Conservation (phyloP, 2,329 filamentous ascomycete species). For the Colletotrichum ledebouriae region DNA sequence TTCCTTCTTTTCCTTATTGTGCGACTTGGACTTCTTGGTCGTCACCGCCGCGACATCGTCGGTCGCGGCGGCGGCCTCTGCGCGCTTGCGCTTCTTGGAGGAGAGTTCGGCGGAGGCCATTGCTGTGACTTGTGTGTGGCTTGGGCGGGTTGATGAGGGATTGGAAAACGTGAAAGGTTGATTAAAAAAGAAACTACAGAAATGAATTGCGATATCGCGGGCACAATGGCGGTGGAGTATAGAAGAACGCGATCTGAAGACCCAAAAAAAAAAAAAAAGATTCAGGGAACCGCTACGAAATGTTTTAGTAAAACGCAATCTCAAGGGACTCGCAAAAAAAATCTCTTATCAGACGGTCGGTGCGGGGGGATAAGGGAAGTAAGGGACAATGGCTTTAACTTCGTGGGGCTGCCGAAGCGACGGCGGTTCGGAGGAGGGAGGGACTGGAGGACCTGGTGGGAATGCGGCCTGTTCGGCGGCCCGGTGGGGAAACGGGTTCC, state of each 20-base stretch:
- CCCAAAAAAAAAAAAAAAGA: no score
- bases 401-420: constrained; percentile 1
- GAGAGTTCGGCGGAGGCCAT: constrained; percentile 40
- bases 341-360: constrained; percentile 31
- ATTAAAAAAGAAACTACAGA: no score
- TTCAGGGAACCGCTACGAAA: neutral
- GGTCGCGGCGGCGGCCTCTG: constrained; percentile 39
- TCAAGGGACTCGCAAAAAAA: constrained; percentile 13
- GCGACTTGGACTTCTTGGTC: constrained; percentile 45
- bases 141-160: no score
- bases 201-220: neutral
- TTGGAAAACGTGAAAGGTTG: no score
- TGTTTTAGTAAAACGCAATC: neutral
- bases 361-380: constrained; percentile 34
- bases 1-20: constrained; percentile 45
- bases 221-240: neutral
- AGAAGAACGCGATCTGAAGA: neutral
- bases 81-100: constrained; percentile 47
- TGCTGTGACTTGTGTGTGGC: neutral
- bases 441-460: neutral
- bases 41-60: constrained; percentile 36
- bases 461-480: constrained; percentile 34
- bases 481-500: constrained; percentile 29
- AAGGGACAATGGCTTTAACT: constrained; percentile 11
- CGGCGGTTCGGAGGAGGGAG: constrained; percentile 4